A percentile compares a stretch with the other conserved stretches of the same genome.
phyloP scores from a whole-genome alignment of 108 stramenopile species.

The Fragilaria crotonensis region DNA sequence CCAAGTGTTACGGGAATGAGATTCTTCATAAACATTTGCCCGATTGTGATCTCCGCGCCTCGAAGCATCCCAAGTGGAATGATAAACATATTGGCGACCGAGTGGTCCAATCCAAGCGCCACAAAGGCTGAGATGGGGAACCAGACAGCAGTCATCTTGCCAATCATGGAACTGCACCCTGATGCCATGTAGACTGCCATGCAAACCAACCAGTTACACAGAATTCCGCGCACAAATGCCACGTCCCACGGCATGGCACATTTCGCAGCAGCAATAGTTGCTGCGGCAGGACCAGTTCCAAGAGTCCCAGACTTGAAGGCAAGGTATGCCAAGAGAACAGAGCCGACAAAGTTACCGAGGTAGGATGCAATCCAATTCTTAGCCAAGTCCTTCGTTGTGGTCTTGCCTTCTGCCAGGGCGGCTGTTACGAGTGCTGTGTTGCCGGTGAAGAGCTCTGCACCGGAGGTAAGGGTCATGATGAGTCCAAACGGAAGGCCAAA shows the following conservation, averaged over 20 bases:
- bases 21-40: slow-evolving; percentile 73
- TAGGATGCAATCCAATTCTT: slow-evolving; percentile 74
- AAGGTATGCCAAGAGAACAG: slow-evolving; percentile 68
- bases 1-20: slow-evolving; percentile 91
- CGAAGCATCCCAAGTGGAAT: slow-evolving; percentile 92
- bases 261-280: slow-evolving; percentile 77
- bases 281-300: slow-evolving; percentile 57
- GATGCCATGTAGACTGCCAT: slow-evolving; percentile 92
- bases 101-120: slow-evolving; percentile 88
- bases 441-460: slow-evolving; percentile 64
- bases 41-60: slow-evolving; percentile 80
- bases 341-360: slow-evolving; percentile 85
- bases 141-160: slow-evolving; percentile 88
- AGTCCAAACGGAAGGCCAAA: slow-evolving; percentile 85
- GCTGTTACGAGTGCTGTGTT: slow-evolving; percentile 76
- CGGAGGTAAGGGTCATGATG: slow-evolving; percentile 74
- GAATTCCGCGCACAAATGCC: slow-evolving; percentile 85
- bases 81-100: slow-evolving; percentile 96
- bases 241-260: slow-evolving; percentile 65
- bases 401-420: slow-evolving; percentile 70
- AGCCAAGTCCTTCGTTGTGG: slow-evolving; percentile 37
- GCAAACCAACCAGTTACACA: slow-evolving; percentile 96
- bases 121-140: slow-evolving; percentile 91
- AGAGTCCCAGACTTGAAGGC: slow-evolving; percentile 69
- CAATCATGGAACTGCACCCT: slow-evolving; percentile 60